Percentiles rank a stretch among this genome's conserved stretches.
These are phyloP conservation scores for Dentipellis fragilis DNA, from an alignment of 768 basidiomycete genomes.

Conservation along the genomic window DNA sequence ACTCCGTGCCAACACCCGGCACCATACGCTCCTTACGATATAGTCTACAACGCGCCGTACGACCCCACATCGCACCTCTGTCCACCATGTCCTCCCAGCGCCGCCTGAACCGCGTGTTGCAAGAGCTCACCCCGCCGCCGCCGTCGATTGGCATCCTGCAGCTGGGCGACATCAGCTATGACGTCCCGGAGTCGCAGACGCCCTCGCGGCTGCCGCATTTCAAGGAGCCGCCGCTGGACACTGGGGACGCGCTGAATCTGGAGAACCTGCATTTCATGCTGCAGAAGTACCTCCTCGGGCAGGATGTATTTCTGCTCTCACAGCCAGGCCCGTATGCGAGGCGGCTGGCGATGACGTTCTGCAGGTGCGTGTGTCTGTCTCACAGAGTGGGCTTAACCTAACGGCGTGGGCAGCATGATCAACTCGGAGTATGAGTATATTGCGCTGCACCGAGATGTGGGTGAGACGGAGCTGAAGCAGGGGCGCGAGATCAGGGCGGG, in stretches of 20 bases:
- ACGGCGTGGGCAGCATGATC: constrained; percentile 31
- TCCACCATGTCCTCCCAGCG: constrained; percentile 13
- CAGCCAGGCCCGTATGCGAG: constrained; percentile 63
- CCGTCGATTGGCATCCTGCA: constrained; percentile 42
- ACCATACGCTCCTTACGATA: no score
- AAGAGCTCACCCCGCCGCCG: constrained; percentile 30
- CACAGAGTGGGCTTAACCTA: not conserved
- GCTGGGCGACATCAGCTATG: constrained; percentile 46
- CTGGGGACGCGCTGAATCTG: constrained; percentile 39
- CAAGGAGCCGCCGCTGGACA: constrained; percentile 34
- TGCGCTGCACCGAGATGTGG: constrained; percentile 55
- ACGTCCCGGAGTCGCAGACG: constrained; percentile 36
- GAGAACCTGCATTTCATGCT: constrained; percentile 57
- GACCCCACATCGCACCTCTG: not conserved
- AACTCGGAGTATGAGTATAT: constrained; percentile 65
- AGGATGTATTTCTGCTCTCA: constrained; percentile 56
- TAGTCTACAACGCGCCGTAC: not conserved
- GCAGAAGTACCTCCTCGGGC: constrained; percentile 58
- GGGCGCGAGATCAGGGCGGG: constrained; percentile 54
- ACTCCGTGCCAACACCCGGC: no score
- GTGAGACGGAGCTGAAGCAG: constrained; percentile 67
- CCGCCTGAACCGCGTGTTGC: constrained; percentile 40
- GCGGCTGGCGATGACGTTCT: constrained; percentile 52
- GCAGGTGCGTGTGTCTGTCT: constrained; percentile 29
- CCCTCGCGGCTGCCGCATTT: constrained; percentile 41